Conservation (phyloP, 768 basidiomycete species). For the Austroboletus festivus region DNA sequence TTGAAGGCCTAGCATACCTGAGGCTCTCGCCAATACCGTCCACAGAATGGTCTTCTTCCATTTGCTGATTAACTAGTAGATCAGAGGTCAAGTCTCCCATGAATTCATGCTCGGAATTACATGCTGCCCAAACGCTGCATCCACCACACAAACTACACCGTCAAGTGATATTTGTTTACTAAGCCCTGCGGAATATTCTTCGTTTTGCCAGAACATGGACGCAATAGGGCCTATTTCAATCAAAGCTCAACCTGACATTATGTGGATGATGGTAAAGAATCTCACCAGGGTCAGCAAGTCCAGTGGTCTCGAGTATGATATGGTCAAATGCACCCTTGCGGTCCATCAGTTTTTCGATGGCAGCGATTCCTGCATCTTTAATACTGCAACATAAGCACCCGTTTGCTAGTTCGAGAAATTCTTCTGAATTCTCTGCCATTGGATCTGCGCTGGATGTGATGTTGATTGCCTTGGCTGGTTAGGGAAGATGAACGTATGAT, state of each 20-base stretch:
- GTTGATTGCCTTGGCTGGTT: constrained; percentile 79
- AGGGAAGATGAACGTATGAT: not conserved
- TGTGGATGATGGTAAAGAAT: not conserved
- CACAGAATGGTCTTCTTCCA: constrained; percentile 68
- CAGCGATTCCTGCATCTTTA: constrained; percentile 88
- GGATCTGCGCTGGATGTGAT: constrained; percentile 67
- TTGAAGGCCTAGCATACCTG: constrained; percentile 44
- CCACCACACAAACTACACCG: constrained; percentile 90
- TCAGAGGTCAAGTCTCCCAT: constrained; percentile 14
- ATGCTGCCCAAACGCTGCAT: constrained; percentile 75
- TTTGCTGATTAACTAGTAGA: constrained; percentile 57
- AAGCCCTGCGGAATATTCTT: constrained; percentile 69
- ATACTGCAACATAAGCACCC: constrained; percentile 99
- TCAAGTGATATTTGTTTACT: constrained; percentile 74
- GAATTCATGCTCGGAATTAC: constrained; percentile 38
- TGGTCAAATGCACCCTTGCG: constrained; percentile 89
- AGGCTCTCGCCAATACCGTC: constrained; percentile 76
- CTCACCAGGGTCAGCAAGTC: constrained; percentile 90
- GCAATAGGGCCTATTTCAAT: constrained; percentile 69
- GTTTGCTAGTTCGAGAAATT: constrained; percentile 90
- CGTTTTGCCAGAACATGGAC: constrained; percentile 83
- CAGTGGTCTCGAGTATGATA: constrained; percentile 94
- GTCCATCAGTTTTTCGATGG: constrained; percentile 89
- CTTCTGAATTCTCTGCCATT: constrained; percentile 64
- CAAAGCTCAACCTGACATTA: constrained; percentile 1